Evolutionary conservation across 176 grass and related monocot species (phyloP).

Genomic region (Oropetium thomaeum): DNA sequence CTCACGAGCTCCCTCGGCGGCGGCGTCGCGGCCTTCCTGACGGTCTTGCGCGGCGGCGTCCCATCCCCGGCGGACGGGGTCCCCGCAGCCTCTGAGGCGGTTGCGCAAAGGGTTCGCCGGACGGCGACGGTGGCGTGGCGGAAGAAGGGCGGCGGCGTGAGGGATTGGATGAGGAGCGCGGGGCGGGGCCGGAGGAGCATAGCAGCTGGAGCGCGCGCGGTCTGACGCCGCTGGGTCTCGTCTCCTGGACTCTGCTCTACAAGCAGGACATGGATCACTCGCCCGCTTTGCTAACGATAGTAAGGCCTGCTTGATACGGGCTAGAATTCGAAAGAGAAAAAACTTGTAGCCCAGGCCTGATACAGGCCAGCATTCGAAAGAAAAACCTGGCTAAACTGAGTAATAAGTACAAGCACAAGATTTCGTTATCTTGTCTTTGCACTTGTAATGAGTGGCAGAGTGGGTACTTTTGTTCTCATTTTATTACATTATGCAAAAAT

Average conservation of each 20-base stretch:
- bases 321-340: no score
- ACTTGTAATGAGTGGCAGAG: not conserved
- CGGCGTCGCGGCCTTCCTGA: not conserved
- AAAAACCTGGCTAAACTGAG: no score
- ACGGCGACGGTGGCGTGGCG: not conserved
- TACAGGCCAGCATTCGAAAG: no score
- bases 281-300: no score
- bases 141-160: constrained; percentile 15
- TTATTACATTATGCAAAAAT: not conserved
- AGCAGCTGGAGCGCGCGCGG: constrained; percentile 23
- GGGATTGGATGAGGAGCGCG: constrained; percentile 32
- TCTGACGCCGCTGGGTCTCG: no score
- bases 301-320: no score
- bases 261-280: no score
- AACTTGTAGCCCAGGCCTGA: no score
- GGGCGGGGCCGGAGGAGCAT: constrained; percentile 45
- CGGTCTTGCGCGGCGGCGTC: constrained; percentile 6
- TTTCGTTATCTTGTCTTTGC: not conserved
- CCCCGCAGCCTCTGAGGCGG: not conserved
- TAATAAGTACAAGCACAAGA: no score
- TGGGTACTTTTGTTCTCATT: not conserved
- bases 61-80: not conserved
- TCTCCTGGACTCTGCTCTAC: no score
- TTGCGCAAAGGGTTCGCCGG: constrained; percentile 28
- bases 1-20: constrained; percentile 23